Evolutionary conservation across 1,284 basidiomycete genomes (phyloP).

Genomic region (Papiliotrema nemorosa): DNA sequence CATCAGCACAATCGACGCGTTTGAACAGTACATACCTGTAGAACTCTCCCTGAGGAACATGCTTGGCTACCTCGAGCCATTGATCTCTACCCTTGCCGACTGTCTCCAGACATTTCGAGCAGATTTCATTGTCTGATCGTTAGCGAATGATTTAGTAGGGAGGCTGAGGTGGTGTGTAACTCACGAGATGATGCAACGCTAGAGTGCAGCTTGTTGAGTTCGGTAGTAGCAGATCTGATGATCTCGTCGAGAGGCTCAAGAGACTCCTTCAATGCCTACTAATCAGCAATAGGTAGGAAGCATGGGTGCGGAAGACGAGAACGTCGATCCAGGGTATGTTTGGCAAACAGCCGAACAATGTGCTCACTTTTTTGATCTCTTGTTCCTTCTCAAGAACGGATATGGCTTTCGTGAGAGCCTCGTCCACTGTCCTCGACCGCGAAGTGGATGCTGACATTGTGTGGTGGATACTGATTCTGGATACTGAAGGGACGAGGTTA

Average conservation of each 20-base stretch:
- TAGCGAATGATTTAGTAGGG: neutral
- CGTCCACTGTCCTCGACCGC: constrained; percentile 8
- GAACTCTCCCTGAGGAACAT: constrained; percentile 47
- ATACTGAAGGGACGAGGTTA: too few species aligned
- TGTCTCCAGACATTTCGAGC: constrained; percentile 34
- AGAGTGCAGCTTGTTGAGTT: constrained; percentile 46
- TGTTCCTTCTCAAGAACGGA: constrained; percentile 44
- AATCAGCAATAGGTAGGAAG: neutral
- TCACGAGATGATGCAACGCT: constrained; percentile 35
- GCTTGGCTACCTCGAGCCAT: constrained; percentile 36
- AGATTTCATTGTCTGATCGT: constrained; percentile 18
- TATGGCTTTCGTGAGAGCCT: constrained; percentile 27
- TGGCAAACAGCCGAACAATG: neutral
- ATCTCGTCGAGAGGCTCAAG: constrained; percentile 46
- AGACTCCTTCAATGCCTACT: constrained; percentile 42
- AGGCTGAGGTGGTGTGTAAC: constrained; percentile 3
- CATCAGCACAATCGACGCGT: neutral
- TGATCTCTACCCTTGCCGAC: constrained; percentile 24
- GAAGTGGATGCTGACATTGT: neutral
- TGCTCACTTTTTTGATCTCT: constrained; percentile 41
- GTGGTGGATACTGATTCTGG: too few species aligned
- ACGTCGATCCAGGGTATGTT: neutral
- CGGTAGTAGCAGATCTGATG: constrained; percentile 34
- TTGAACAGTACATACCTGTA: constrained; percentile 31
- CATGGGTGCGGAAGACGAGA: neutral